Evolutionary conservation across 257 asterid species (phyloP), one percentile per base, ranked within the genome.

Genomic region (Capsicum chinense): DNA sequence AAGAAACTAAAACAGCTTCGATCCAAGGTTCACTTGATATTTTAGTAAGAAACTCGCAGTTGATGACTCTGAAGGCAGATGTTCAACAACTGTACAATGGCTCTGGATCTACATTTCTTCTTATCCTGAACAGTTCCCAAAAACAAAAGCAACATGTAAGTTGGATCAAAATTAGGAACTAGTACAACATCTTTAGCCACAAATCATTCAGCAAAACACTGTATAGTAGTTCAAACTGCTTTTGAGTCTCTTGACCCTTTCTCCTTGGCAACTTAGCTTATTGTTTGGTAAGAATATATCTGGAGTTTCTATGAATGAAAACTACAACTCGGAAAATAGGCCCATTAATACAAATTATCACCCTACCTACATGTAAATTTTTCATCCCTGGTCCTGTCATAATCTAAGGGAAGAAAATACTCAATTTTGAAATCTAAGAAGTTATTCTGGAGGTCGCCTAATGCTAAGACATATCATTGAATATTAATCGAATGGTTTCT

Each of bases 91-190:
- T 79, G 79, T 91, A 92, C 39, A 92, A 84, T 19, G 98, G 94
- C 86, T 90, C 94, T 5, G 92, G 94, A 48, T 88, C 90, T 62
- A 89, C 92, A 71, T 88, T 90, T 87, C 95, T 89, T 86, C 87
- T 88, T 60, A 90, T 90, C 95, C 98, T 94, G 92, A 85, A 71
- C 85, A 83, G 3, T 54, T 15, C 2, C 37, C 5, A 68, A 13
- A 82, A 54, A 54, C 57, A 68, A 83, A 82, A 56, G 80, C 5
- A 83, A 6, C 35, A 54, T 54, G 81, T 76, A 54, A 78, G 81
- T 54, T 54, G 26, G 48, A 54, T 78, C 69, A 67, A 9, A 50
- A 48, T 26, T 50, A 82, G 79, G 3, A 82, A 52, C 26, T 39
- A 14, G 9, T 5, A 63, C 16, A 62, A 63, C 16, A 63, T 66